Percentiles rank a stretch among this genome's conserved stretches.
Conservation (phyloP, 495 filamentous ascomycete species). For the Physcia stellaris region DNA sequence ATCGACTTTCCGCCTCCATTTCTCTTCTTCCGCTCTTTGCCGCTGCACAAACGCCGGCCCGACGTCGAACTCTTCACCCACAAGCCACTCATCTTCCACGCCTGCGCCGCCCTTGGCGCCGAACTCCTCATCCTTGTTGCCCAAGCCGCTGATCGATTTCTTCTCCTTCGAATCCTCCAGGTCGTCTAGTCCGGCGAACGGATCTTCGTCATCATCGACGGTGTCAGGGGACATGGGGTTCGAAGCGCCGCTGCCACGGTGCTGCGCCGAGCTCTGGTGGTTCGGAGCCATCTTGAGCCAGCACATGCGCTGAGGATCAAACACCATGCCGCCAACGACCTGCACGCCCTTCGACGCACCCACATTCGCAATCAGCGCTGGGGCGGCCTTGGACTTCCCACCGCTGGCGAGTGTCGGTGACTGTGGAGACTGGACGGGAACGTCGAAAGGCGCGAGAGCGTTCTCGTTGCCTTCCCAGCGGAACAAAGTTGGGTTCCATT, state of each 20-base stretch:
- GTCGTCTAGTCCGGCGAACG: conserved; percentile 66
- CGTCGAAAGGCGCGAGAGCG: conserved; percentile 59
- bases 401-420: conserved; percentile 21
- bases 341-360: conserved; percentile 61
- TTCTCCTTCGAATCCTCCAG: conserved; percentile 46
- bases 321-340: conserved; percentile 90
- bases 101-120: conserved; percentile 25
- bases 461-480: conserved; percentile 97
- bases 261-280: conserved; percentile 21
- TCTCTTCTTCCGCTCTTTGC: conserved; percentile 79
- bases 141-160: conserved; percentile 26
- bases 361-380: conserved; percentile 88
- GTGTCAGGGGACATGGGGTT: conserved; percentile 15
- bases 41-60: conserved; percentile 85
- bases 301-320: conserved; percentile 90
- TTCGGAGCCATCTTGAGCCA: conserved; percentile 62
- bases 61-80: conserved; percentile 94
- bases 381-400: conserved; percentile 53
- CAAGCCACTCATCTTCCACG: conserved; percentile 59
- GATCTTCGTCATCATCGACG: conserved; percentile 51
- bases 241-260: conserved; percentile 25
- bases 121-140: conserved; percentile 21
- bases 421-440: conserved; percentile 23
- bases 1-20: conserved; percentile 73
- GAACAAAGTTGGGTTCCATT: conserved; percentile 71